Evolutionary conservation across 306 rosid species (phyloP), one percentile per base, ranked within the genome.

Genomic region (Acacia acuminata): DNA sequence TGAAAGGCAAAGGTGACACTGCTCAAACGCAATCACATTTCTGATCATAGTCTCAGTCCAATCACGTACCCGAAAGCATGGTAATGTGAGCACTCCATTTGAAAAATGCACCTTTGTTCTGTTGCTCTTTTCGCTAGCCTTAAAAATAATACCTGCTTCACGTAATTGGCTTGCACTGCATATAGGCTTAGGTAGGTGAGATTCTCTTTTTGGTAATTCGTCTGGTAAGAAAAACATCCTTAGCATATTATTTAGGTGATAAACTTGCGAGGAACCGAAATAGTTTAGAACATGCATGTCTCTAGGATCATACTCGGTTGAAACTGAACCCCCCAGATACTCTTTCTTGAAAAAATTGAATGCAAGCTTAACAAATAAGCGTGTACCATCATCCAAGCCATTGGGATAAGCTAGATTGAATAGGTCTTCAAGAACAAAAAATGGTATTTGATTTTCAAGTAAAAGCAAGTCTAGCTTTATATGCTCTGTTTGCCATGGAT

Each of bases 71-170:
- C 2, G 1, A 56, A 56, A 19, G 9, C 10, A 7, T 8, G 63
- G 63, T 2, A 56, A 20, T 7, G 8, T 0, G 1, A 56, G 61
- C 7, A 1, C 6, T 8, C 63, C n/a, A 8, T 8, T 8, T 20
- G 4, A 56, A 9, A 0, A 56, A 0, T 20, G 3, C 25, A 56
- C 11, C 27, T 56, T 25, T 2, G n/a, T 20, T 3, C n/a, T 56
- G 8, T 19, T 19, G 24, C 1, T 3, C 2, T 20, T 10, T 12
- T 48, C 19, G n/a, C n/a, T 4, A 5, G 1, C 27, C n/a, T 17
- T 4, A 19, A 56, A n/a, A 8, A n/a, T 8, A 8, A 90, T 76
- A 14, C 88, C 87, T 8, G 89, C 90, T 12, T 36, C 71, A 25
- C 8, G 67, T 30, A 87, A 42, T 67, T 83, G 83, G 14, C 80